phyloP scores from a whole-genome alignment of 192 early-diverging fungal genomes.

The Podila epicladia region DNA sequence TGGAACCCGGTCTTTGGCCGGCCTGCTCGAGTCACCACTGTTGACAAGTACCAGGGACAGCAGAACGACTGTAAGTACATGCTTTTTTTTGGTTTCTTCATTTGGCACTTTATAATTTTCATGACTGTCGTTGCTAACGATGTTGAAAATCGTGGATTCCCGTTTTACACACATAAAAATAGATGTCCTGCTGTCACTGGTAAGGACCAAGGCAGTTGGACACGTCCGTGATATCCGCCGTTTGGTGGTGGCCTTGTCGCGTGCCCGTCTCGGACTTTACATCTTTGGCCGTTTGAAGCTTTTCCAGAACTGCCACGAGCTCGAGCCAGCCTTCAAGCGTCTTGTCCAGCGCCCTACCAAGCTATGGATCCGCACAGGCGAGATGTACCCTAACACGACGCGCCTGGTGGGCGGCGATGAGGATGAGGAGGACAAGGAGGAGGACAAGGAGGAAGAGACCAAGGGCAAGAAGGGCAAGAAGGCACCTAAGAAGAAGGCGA shows the following conservation, averaged over 20 bases:
- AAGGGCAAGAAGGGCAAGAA: conserved; percentile 11
- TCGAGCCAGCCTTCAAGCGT: conserved; percentile 72
- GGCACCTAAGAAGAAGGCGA: conserved; percentile 13
- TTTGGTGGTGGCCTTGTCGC: conserved; percentile 92
- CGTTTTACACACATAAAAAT: not conserved
- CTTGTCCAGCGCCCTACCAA: conserved; percentile 73
- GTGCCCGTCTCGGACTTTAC: conserved; percentile 94
- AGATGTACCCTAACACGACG: conserved; percentile 57
- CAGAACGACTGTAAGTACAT: conserved; percentile 83
- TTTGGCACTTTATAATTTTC: not conserved
- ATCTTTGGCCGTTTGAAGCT: conserved; percentile 83
- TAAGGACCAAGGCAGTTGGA: conserved; percentile 89
- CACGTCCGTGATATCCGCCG: conserved; percentile 94
- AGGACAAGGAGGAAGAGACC: conserved; percentile 14
- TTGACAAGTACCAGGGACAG: conserved; percentile 98
- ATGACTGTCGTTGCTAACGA: not conserved
- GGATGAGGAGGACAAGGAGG: conserved; percentile 23
- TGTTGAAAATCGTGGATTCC: too few species aligned
- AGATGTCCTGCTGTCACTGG: conserved; percentile 92
- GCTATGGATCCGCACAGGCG: conserved; percentile 65
- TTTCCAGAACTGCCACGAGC: conserved; percentile 86
- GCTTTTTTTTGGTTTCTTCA: not conserved
- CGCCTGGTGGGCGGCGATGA: conserved; percentile 20
- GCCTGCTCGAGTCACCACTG: conserved; percentile 86
- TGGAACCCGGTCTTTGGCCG: conserved; percentile 89